phyloP scores from a whole-genome alignment of 805 yeast genomes.

The Nakazawaea wickerhamii region DNA sequence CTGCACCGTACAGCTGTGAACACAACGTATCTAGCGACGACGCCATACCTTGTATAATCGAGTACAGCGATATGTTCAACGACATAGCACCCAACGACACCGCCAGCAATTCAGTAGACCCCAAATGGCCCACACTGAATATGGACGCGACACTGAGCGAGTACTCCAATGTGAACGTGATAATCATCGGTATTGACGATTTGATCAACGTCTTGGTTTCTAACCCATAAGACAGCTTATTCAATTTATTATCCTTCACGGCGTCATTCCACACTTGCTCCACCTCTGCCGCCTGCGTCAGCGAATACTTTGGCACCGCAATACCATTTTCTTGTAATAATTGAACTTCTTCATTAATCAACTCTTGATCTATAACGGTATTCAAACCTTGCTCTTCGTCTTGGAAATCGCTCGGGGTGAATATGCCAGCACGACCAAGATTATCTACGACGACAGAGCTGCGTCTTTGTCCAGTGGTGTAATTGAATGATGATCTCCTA shows the following conservation, averaged over 20 bases:
- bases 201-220: conserved; percentile 24
- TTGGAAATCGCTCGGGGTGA: conserved; percentile 44
- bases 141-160: conserved; percentile 50
- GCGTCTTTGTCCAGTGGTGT: conserved; percentile 42
- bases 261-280: conserved; percentile 6
- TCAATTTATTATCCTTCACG: background rate
- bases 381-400: background rate
- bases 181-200: conserved; percentile 44
- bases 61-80: conserved; percentile 50
- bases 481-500: conserved; percentile 26
- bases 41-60: conserved; percentile 52
- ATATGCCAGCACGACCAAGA: conserved; percentile 46
- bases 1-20: conserved; percentile 57
- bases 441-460: conserved; percentile 50
- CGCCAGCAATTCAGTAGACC: conserved; percentile 54
- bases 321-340: conserved; percentile 9
- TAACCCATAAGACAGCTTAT: conserved; percentile 1
- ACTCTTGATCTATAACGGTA: background rate
- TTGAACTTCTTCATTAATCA: conserved; percentile 5
- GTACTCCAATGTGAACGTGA: conserved; percentile 50
- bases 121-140: conserved; percentile 53
- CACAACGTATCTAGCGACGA: conserved; percentile 54
- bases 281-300: background rate
- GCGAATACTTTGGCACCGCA: conserved; percentile 1
- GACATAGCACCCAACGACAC: conserved; percentile 54